A percentile compares a stretch with the other conserved stretches of the same genome.
Evolutionary conservation across 2,329 filamentous ascomycete genomes (phyloP).

Genomic region (Diplodia intermedia): DNA sequence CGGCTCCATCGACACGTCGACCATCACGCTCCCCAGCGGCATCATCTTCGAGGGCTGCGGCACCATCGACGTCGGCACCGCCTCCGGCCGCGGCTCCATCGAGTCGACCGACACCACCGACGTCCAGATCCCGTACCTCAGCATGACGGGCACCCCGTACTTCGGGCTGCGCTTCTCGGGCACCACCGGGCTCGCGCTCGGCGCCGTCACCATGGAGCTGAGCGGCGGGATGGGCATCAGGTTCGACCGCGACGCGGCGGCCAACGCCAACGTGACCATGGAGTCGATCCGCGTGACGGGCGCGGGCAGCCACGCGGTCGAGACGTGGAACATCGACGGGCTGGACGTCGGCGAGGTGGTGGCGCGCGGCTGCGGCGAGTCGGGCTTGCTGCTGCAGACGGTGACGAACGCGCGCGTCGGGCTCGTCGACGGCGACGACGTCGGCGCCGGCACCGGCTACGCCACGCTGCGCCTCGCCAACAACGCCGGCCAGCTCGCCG

Average conservation of each 20-base stretch:
- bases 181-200: slow-evolving; percentile 56
- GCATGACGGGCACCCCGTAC: slow-evolving; percentile 64
- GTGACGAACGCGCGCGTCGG: slow-evolving; percentile 61
- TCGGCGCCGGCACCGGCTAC: slow-evolving; percentile 61
- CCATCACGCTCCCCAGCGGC: slow-evolving; percentile 59
- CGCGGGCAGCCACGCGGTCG: slow-evolving; percentile 63
- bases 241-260: slow-evolving; percentile 62
- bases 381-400: slow-evolving; percentile 62
- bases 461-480: slow-evolving; percentile 65
- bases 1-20: slow-evolving; percentile 62
- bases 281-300: slow-evolving; percentile 60
- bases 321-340: slow-evolving; percentile 66
- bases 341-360: slow-evolving; percentile 61
- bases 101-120: slow-evolving; percentile 58
- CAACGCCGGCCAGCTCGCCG: slow-evolving; percentile 58
- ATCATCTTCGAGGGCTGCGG: slow-evolving; percentile 67
- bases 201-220: slow-evolving; percentile 63
- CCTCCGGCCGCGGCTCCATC: slow-evolving; percentile 60
- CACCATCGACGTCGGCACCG: slow-evolving; percentile 58
- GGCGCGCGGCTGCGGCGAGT: slow-evolving; percentile 62
- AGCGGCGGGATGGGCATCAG: slow-evolving; percentile 63
- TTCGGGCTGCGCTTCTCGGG: slow-evolving; percentile 65
- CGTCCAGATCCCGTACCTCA: slow-evolving; percentile 63
- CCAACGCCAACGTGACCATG: slow-evolving; percentile 63
- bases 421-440: slow-evolving; percentile 64